phyloP scores from a whole-genome alignment of 352 stramenopile species.

The Saprolegnia parasitica region DNA sequence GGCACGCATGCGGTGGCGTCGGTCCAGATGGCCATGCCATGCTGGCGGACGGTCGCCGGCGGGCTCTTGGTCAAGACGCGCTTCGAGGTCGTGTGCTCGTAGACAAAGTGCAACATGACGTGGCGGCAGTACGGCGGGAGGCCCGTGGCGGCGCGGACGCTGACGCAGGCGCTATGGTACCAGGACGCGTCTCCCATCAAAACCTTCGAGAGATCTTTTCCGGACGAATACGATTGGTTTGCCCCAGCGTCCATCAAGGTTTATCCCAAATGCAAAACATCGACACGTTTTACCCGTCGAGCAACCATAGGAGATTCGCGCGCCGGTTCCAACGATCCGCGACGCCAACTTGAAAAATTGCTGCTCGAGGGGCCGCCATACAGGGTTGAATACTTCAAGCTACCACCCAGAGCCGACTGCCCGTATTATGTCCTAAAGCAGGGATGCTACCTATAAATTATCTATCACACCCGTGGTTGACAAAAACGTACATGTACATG shows the following conservation, averaged over 20 bases:
- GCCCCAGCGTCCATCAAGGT: background rate
- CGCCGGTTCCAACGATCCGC: no score
- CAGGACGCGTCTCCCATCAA: background rate
- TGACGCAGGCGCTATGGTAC: constrained; percentile 16
- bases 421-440: no score
- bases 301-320: no score
- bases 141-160: constrained; percentile 10
- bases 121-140: constrained; percentile 1
- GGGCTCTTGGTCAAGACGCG: constrained; percentile 7
- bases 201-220: constrained; percentile 1
- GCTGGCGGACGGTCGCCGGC: background rate
- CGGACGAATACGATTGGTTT: background rate
- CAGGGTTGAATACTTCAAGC: no score
- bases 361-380: no score
- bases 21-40: constrained; percentile 14
- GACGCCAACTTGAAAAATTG: no score
- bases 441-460: no score
- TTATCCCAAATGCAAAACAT: background rate
- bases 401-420: no score
- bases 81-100: constrained; percentile 14
- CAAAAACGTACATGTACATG: no score
- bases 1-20: constrained; percentile 15
- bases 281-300: no score
- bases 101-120: constrained; percentile 18
- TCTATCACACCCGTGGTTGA: no score